phyloP scores from a whole-genome alignment of 495 filamentous ascomycete genomes.

The Podospora pseudocomata region DNA sequence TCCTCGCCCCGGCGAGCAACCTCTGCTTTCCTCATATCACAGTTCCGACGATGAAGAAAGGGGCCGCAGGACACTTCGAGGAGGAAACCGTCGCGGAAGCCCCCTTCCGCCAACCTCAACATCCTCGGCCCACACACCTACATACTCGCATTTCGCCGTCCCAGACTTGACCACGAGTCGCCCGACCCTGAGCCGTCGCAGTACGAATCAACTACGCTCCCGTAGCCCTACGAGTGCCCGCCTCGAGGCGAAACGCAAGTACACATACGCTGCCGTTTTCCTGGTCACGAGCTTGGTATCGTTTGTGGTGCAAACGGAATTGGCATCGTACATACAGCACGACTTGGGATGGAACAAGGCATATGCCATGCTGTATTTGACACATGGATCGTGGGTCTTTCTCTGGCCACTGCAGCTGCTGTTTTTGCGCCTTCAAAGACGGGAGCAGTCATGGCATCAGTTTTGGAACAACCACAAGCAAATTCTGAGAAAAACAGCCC shows the following conservation, averaged over 20 bases:
- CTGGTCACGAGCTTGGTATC: conserved; percentile 72
- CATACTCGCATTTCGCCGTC: neutral
- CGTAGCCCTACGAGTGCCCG: conserved; percentile 38
- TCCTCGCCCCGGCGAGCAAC: conserved; percentile 9
- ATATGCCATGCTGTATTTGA: conserved; percentile 97
- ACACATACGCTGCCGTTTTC: conserved; percentile 81
- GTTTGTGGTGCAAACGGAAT: conserved; percentile 89
- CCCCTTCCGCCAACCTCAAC: conserved; percentile 8
- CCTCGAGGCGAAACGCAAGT: conserved; percentile 65
- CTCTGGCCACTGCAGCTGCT: conserved; percentile 83
- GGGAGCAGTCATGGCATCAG: conserved; percentile 68
- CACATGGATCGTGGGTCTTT: conserved; percentile 86
- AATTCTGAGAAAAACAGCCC: conserved; percentile 70
- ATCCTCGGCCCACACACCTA: neutral
- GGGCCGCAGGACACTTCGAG: conserved; percentile 4
- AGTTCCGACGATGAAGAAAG: conserved; percentile 10
- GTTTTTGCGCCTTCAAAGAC: conserved; percentile 70
- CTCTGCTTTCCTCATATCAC: conserved; percentile 12
- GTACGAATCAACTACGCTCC: conserved; percentile 23
- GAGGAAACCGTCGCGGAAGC: neutral
- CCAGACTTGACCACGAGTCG: neutral
- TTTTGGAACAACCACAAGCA: conserved; percentile 84
- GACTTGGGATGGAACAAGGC: conserved; percentile 89
- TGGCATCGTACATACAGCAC: conserved; percentile 88
- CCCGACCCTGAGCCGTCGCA: conserved; percentile 22